Conservation (phyloP, 1,284 basidiomycete species). For the Omphalotus olearius region DNA sequence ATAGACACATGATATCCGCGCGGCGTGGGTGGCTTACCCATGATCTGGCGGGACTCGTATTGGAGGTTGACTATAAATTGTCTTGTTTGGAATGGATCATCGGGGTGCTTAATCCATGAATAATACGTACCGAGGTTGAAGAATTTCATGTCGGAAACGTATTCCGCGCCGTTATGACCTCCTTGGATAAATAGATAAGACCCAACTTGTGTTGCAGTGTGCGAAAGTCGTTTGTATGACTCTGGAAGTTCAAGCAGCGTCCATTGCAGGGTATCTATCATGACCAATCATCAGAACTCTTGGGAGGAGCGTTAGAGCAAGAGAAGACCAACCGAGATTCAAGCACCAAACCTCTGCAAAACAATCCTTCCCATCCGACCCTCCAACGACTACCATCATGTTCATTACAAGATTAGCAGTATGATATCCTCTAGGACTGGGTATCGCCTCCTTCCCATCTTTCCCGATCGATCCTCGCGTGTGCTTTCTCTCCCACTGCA, state of each 20-base stretch:
- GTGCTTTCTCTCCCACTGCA: constrained; percentile 64
- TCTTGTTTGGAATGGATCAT: not conserved
- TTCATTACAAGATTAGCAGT: constrained; percentile 84
- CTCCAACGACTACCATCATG: constrained; percentile 80
- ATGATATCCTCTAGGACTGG: constrained; percentile 82
- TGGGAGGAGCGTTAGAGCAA: not conserved
- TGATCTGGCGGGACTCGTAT: constrained; percentile 45
- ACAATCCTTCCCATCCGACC: constrained; percentile 74
- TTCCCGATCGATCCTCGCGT: constrained; percentile 31
- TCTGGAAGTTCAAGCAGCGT: constrained; percentile 48
- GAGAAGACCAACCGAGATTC: constrained; percentile 62
- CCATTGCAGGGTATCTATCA: constrained; percentile 69
- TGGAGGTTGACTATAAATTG: constrained; percentile 25
- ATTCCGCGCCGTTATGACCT: constrained; percentile 80
- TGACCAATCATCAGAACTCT: constrained; percentile 6
- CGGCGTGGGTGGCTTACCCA: constrained; percentile 67
- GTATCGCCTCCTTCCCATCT: constrained; percentile 28
- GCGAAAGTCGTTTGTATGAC: constrained; percentile 73
- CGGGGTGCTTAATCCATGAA: not conserved
- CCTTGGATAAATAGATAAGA: constrained; percentile 89
- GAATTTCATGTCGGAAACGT: constrained; percentile 75
- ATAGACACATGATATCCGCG: constrained; percentile 84
- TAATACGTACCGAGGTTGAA: constrained; percentile 75
- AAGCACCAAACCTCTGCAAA: constrained; percentile 89
- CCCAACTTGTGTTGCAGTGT: constrained; percentile 89